Percentiles rank a stretch among this genome's conserved stretches.
phyloP scores from a whole-genome alignment of 2,329 filamentous ascomycete genomes.

The Epichloe aotearoae region DNA sequence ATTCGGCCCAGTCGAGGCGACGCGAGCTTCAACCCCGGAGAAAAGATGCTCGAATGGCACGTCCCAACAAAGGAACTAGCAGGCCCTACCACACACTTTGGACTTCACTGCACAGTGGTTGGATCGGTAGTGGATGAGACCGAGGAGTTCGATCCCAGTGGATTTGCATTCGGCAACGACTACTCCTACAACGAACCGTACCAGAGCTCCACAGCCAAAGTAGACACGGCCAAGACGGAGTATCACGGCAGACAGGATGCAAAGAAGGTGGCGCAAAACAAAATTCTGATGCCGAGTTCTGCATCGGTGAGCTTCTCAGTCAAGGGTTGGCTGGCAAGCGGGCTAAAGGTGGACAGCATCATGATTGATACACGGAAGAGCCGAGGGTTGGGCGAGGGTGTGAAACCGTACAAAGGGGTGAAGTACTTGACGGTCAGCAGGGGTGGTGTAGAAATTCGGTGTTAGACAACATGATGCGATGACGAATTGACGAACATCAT shows the following conservation, averaged over 20 bases:
- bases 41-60: slow-evolving; percentile 66
- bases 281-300: slow-evolving; percentile 67
- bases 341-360: slow-evolving; percentile 55
- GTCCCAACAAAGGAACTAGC: slow-evolving; percentile 66
- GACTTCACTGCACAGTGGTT: slow-evolving; percentile 66
- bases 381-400: slow-evolving; percentile 68
- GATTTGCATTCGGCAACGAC: slow-evolving; percentile 37
- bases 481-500: neutral
- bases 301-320: slow-evolving; percentile 60
- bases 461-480: slow-evolving; percentile 20
- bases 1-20: slow-evolving; percentile 72
- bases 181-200: slow-evolving; percentile 45
- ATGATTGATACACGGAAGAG: slow-evolving; percentile 64
- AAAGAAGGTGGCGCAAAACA: slow-evolving; percentile 52
- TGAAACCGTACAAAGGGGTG: slow-evolving; percentile 95
- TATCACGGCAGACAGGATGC: slow-evolving; percentile 34
- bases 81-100: slow-evolving; percentile 53
- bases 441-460: slow-evolving; percentile 50
- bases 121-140: slow-evolving; percentile 42
- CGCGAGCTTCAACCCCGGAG: slow-evolving; percentile 64
- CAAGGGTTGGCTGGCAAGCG: slow-evolving; percentile 56
- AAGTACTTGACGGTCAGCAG: slow-evolving; percentile 80
- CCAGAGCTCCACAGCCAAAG: slow-evolving; percentile 30
- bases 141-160: slow-evolving; percentile 34
- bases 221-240: slow-evolving; percentile 17